Base-by-base conservation (phyloP, 345 rosid genomes). In the Boechera retrofracta region DNA sequence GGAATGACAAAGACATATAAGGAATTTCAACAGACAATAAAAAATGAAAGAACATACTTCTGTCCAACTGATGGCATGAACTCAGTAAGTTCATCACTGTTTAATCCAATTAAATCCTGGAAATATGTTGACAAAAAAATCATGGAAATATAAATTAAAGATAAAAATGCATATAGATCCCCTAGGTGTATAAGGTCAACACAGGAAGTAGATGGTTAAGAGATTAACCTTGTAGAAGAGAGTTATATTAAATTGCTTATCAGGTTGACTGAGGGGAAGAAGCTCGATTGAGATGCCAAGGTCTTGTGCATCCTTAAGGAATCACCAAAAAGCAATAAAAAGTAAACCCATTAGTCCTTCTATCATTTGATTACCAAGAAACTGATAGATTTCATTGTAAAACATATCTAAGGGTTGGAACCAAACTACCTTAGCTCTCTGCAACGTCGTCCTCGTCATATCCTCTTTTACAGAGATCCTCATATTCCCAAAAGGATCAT, bases 211-310 rank as follows among this genome's bases (percentile, higher is more conserved):
- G 75, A 54, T 21, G 13, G 48, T 16, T 66, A 35, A 80, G 66
- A 56, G 55, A 71, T 72, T 26, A 60, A 78, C 82, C 78, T 73
- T 78, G 58, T 73, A 78, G 73, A 95, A 89, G 69, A 79, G 75
- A 60, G 89, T 83, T 64, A 89, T 72, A 69, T 89, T 71, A 67
- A 95, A 95, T 79, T 82, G 90, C 78, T 83, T 87, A 73, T 91
- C 84, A 73, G 80, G 86, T 16, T 54, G 71, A 72, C 87, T 85
- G 83, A 95, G 81, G 38, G 98, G 99, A 51, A 92, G 86, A 82
- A 95, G 90, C 67, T 95, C 98, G 78, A 95, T 95, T 69, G 93
- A 81, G 79, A 95, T 89, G 76, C 97, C 96, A 71, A 95, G 92
- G 83, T 91, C 99, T 87, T 85, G 94, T 48, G 98, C 94, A 87